Conservation (phyloP, 192 early-diverging fungal species). For the Coemansia erecta region DNA sequence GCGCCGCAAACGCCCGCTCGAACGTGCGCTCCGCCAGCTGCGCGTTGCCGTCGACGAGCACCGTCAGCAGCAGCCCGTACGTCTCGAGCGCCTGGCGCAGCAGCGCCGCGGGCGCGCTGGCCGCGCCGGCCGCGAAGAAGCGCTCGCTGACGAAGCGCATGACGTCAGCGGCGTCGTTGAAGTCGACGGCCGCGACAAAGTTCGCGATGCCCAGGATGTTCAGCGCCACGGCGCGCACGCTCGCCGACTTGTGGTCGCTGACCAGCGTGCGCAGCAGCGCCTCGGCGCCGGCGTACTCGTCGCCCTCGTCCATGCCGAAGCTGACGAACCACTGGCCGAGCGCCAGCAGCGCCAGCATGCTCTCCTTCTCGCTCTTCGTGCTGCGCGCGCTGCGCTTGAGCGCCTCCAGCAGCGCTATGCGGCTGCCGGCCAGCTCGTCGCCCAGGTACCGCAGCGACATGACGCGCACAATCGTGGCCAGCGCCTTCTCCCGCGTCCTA, state of each 20-base stretch:
- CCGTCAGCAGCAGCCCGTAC: constrained; percentile 34
- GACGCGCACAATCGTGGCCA: constrained; percentile 48
- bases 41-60: constrained; percentile 16
- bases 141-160: constrained; percentile 12
- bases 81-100: constrained; percentile 33
- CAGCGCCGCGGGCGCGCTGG: neutral
- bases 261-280: constrained; percentile 16
- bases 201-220: constrained; percentile 31
- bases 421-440: constrained; percentile 51
- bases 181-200: constrained; percentile 38
- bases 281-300: constrained; percentile 15
- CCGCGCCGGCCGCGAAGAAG: constrained; percentile 3
- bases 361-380: constrained; percentile 28
- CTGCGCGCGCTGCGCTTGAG: constrained; percentile 54
- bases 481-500: constrained; percentile 59
- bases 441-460: constrained; percentile 58
- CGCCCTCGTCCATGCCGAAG: constrained; percentile 33
- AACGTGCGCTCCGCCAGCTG: constrained; percentile 33
- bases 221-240: constrained; percentile 23
- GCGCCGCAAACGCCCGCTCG: constrained; percentile 24
- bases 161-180: constrained; percentile 27
- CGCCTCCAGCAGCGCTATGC: constrained; percentile 56
- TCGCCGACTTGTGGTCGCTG: constrained; percentile 9
- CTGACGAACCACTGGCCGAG: constrained; percentile 43
- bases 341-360: constrained; percentile 24